Percentiles rank a stretch among this genome's conserved stretches.
These are phyloP conservation scores for Cymodocea nodosa DNA, from an alignment of 116 monocot genomes.

Conservation along the genomic window DNA sequence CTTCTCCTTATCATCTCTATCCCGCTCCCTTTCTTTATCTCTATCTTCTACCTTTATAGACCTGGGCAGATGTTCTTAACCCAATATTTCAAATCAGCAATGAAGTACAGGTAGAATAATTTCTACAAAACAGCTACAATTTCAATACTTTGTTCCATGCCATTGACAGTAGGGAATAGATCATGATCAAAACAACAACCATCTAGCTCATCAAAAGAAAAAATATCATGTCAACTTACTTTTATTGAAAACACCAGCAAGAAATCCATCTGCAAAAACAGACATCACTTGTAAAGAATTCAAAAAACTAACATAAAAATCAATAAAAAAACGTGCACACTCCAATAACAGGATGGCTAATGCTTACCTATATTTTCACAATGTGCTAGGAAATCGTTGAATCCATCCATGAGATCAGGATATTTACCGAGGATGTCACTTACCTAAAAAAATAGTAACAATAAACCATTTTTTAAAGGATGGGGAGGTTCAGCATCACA, in stretches of 20 bases:
- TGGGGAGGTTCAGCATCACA: not conserved
- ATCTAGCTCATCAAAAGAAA: not conserved
- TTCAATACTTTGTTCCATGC: too few relatives aligned
- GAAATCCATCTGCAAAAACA: conserved; percentile 77
- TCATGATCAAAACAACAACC: not conserved
- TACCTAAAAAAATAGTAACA: conserved; percentile 39
- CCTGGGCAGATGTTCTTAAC: conserved; percentile 45
- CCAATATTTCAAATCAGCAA: conserved; percentile 17
- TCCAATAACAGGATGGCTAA: not conserved
- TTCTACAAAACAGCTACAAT: not conserved
- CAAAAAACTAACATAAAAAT: conserved; percentile 6
- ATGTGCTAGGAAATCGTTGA: conserved; percentile 65
- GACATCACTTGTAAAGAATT: conserved; percentile 16
- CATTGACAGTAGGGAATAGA: too few relatives aligned
- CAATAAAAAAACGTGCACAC: not conserved
- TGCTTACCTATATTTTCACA: conserved; percentile 74
- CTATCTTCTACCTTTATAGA: conserved; percentile 66
- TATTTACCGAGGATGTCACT: conserved; percentile 64
- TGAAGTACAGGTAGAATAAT: not conserved
- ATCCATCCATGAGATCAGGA: conserved; percentile 85
- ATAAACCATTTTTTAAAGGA: not conserved
- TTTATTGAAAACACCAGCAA: conserved; percentile 76
- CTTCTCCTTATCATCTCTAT: conserved; percentile 42
- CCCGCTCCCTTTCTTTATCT: conserved; percentile 50
- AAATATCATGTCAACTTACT: conserved; percentile 44